Base-by-base conservation (phyloP, 2,329 filamentous ascomycete species). In the Nigrograna mackinnonii region DNA sequence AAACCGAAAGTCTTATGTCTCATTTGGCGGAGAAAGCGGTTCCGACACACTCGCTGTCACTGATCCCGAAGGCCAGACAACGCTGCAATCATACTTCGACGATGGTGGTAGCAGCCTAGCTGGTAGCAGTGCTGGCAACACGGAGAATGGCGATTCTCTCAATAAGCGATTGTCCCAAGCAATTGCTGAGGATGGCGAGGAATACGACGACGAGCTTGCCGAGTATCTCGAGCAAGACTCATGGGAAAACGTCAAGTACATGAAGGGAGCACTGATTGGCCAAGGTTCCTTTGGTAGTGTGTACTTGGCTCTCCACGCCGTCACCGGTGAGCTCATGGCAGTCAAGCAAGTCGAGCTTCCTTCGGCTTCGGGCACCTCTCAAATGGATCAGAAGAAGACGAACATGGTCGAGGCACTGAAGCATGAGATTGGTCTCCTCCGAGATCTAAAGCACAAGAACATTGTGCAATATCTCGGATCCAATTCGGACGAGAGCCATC, bases 391-490 rank as follows among this genome's bases (percentile, higher is more conserved):
- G 46, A 88, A 88, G 68, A 99, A 97, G 79, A 95, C 95, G 75
- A 89, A 85, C 75, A 99, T 99, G 94, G 92, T 99, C 48, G 90
- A 95, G 54, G 94, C 94, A 1, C 79, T 99, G 39, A 96, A 97
- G 75, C 89, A 92, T 57, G 94, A 99, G 72, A 99, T 99, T 66
- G 88, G 87, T 49, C 83, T 99, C 39, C 79, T 99, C 30, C 89
- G 94, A 51, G 94, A 96, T 55, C 83, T 99, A 37, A 91, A 95
- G 62, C 94, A 99, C 63, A 84, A 89, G 42, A 97, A 99, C 67
- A 97, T 99, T 64, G 94, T 99, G 67, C 94, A 96, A 67, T 99
- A 99, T 65, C 84, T 99, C 6, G 94, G 94, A 46, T 96, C 91
- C 56, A 92, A 91, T 61, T 92, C 90, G 6, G 94, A 95, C 49